Conservation (phyloP, 768 basidiomycete genomes). For the Leccinum disarticulatum region DNA sequence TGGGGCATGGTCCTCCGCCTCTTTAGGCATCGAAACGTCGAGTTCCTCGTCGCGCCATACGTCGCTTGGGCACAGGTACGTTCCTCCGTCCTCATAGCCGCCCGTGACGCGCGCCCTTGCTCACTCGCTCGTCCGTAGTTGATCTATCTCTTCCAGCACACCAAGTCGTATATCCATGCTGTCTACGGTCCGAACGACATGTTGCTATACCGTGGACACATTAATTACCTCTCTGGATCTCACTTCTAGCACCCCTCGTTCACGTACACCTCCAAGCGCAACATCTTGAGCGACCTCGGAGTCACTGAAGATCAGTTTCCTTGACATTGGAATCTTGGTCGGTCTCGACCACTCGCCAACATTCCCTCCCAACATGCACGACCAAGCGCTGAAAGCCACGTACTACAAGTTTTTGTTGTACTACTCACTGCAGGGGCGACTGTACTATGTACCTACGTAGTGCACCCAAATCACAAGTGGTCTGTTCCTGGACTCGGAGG, state of each 20-base stretch:
- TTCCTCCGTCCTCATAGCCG: slow-evolving; percentile 11
- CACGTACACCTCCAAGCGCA: slow-evolving; percentile 79
- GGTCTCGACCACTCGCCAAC: slow-evolving; percentile 82
- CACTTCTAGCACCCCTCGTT: slow-evolving; percentile 66
- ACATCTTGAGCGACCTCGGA: slow-evolving; percentile 56
- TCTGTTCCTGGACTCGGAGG: too few relatives aligned
- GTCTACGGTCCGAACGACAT: slow-evolving; percentile 92
- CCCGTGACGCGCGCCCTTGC: background rate
- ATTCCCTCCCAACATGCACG: slow-evolving; percentile 81
- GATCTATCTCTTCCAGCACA: slow-evolving; percentile 91
- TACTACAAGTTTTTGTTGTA: slow-evolving; percentile 34
- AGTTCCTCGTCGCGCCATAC: slow-evolving; percentile 96
- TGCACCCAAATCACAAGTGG: too few relatives aligned
- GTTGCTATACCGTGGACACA: slow-evolving; percentile 84
- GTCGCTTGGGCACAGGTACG: slow-evolving; percentile 93
- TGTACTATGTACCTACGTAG: too few relatives aligned
- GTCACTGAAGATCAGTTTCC: slow-evolving; percentile 77
- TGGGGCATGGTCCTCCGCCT: slow-evolving; percentile 90
- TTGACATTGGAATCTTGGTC: slow-evolving; percentile 89
- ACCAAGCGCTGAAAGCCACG: slow-evolving; percentile 62
- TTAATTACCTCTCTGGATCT: slow-evolving; percentile 90
- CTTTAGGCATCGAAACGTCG: slow-evolving; percentile 92
- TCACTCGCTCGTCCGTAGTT: slow-evolving; percentile 51
- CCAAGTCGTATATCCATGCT: slow-evolving; percentile 91
- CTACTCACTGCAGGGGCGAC: too few relatives aligned